Evolutionary conservation across 2,329 filamentous ascomycete genomes (phyloP).

Genomic region (Penicillium sp.): DNA sequence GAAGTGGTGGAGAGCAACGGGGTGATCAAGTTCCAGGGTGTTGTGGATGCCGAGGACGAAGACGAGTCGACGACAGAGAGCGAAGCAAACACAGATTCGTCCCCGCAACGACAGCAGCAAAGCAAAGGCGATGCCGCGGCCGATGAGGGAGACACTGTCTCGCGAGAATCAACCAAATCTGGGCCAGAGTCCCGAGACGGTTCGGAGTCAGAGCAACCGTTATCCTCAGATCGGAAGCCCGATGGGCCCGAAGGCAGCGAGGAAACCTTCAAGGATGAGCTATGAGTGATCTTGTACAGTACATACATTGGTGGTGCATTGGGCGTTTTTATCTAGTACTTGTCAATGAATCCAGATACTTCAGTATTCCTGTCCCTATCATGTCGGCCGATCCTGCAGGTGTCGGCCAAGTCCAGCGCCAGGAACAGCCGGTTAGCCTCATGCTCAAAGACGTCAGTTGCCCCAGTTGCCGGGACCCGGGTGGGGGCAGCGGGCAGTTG

Average conservation of each 20-base stretch:
- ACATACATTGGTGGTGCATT: slow-evolving; percentile 9
- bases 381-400: too few species aligned
- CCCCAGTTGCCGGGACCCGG: slow-evolving; percentile 18
- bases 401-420: not conserved
- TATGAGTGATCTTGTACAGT: slow-evolving; percentile 25
- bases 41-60: slow-evolving; percentile 59
- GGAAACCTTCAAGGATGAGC: slow-evolving; percentile 42
- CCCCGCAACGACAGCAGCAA: slow-evolving; percentile 16
- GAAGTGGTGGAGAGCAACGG: slow-evolving; percentile 71
- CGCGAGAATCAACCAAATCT: slow-evolving; percentile 23
- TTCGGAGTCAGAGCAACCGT: slow-evolving; percentile 6
- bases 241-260: slow-evolving; percentile 32
- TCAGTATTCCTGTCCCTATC: too few species aligned
- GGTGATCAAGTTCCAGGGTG: slow-evolving; percentile 65
- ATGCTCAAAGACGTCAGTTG: slow-evolving; percentile 25
- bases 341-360: not conserved
- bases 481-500: slow-evolving; percentile 13
- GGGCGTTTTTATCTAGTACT: slow-evolving; percentile 3
- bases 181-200: slow-evolving; percentile 9
- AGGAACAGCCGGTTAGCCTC: slow-evolving; percentile 21
- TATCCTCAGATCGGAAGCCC: slow-evolving; percentile 3
- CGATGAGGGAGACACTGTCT: slow-evolving; percentile 21
- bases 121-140: slow-evolving; percentile 12
- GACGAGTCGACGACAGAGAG: slow-evolving; percentile 26
- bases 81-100: not conserved